These are phyloP conservation scores for Anaeromyces robustus DNA, from an alignment of 192 early-diverging fungal species.

Conservation along the genomic window DNA sequence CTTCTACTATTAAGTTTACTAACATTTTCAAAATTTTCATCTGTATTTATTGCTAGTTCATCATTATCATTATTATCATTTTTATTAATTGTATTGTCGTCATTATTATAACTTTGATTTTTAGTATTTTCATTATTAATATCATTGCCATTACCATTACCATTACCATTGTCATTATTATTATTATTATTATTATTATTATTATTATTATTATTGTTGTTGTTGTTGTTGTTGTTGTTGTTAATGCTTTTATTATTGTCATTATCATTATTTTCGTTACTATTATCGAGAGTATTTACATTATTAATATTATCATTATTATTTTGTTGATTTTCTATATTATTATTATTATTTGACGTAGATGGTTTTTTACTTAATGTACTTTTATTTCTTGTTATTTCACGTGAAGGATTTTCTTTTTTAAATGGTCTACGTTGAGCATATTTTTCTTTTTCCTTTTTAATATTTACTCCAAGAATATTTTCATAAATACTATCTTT, in stretches of 20 bases:
- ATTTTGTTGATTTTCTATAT: too few relatives aligned
- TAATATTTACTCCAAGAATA: neutral
- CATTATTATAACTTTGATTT: neutral
- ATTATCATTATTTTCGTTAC: too few relatives aligned
- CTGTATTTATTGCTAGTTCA: neutral
- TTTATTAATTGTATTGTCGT: neutral
- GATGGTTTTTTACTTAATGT: neutral
- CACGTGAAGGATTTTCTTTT: too few relatives aligned
- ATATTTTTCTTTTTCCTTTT: neutral
- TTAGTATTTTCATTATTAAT: neutral
- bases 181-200: too few relatives aligned
- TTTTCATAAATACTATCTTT: neutral
- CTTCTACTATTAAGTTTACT: neutral
- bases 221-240: too few relatives aligned
- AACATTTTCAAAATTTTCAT: neutral
- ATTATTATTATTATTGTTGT: too few relatives aligned
- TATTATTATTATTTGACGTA: too few relatives aligned
- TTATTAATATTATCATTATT: too few relatives aligned
- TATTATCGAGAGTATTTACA: too few relatives aligned
- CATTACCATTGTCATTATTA: neutral
- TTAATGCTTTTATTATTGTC: too few relatives aligned
- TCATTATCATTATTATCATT: neutral
- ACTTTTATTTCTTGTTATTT: too few relatives aligned
- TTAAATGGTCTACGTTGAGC: too few relatives aligned
- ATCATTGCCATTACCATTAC: neutral